Evolutionary conservation across 495 filamentous ascomycete genomes (phyloP), one percentile per base, ranked within the genome.

Genomic region (Daldinia decipiens): DNA sequence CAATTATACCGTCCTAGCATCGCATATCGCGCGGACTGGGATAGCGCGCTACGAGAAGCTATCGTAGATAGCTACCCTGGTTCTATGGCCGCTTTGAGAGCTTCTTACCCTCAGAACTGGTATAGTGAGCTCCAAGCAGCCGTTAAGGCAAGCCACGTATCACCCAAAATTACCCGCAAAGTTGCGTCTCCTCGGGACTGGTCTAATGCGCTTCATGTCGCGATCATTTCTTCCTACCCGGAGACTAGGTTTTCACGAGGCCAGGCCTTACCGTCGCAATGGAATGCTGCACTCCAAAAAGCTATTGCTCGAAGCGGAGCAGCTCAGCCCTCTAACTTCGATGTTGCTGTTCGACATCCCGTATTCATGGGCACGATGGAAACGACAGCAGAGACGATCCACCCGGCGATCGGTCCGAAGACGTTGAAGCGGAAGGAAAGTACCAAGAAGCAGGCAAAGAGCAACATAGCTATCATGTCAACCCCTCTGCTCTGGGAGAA

Each of bases 281-380:
- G 74, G 75, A 65, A 66, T 1, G 68, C 64, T 32, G 65, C 62
- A 19, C 67, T 74, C 5, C 59, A 74, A 24, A 74, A 79, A 36
- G 74, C 76, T 31, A 70, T 80, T 52, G 32, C 45, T 5, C 66
- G 39, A 31, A 63, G 43, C 34, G 47, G 59, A n/a, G 57, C 40
- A n/a, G 36, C 65, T 21, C 52, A 74, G 39, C 8, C n/a, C n/a
- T 17, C 32, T 3, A n/a, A 52, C 43, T 76, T 78, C 51, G 74
- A 80, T 56, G 61, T 77, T 11, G 50, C 80, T 27, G 40, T 64
- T 17, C 65, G 75, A 38, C 80, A 82, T 71, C 81, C 81, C 27
- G 81, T 80, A n/a, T 82, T 81, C 54, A 74, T 77, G 67, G 77
- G 77, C 13, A 73, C 75, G 9, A 63, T 80, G 51, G 50, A 72